Evolutionary conservation across 225 moss, liverwort and hornwort species (phyloP), one percentile per base, ranked within the genome.

Genomic region (Sphagnum tenellum): DNA sequence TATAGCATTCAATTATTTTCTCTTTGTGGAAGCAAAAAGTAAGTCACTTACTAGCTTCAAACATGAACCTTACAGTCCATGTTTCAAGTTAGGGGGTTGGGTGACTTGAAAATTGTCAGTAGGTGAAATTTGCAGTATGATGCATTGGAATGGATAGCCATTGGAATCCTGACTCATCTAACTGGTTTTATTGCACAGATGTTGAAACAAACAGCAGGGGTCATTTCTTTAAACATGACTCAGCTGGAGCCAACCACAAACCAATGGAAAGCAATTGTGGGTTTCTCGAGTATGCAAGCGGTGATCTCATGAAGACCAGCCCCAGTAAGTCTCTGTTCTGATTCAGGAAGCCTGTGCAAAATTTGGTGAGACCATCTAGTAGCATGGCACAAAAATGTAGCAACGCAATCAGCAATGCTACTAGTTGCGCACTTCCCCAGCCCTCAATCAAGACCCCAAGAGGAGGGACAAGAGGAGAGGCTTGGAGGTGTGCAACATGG

Each of bases 401-500:
- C 71, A 76, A 58, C 44, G 73, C 54, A 69, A 67, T 60, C 48
- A 69, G 64, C 69, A 73, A 57, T 46, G 73, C 76, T 98, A 57
- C 80, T 98, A 60, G 87, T 98, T 52, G 82, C 90, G 7, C 86
- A 90, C 66, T 98, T 85, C 69, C 84, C 84, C 12, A 89, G 74
- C 74, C 90, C 76, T 72, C 85, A 88, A 71, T 87, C 68, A 77
- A 77, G 81, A 66, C 70, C 76, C 70, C 55, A 46, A 53, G 51
- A 62, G 46, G 53, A 55, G 53, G 62, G 52, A 46, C 44, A 61
- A 49, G 56, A 63, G 50, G 58, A 9, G 9, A 29, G n/a, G 3
- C 44, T 9, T 60, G 68, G 47, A 49, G 12, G 45, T n/a, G 9
- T 51, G 11, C 68, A 50, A n/a, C 68, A 50, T 49, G 45, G 45